These are phyloP conservation scores for Yamadazyma sp. DNA, from an alignment of 805 yeast genomes.

Conservation along the genomic window DNA sequence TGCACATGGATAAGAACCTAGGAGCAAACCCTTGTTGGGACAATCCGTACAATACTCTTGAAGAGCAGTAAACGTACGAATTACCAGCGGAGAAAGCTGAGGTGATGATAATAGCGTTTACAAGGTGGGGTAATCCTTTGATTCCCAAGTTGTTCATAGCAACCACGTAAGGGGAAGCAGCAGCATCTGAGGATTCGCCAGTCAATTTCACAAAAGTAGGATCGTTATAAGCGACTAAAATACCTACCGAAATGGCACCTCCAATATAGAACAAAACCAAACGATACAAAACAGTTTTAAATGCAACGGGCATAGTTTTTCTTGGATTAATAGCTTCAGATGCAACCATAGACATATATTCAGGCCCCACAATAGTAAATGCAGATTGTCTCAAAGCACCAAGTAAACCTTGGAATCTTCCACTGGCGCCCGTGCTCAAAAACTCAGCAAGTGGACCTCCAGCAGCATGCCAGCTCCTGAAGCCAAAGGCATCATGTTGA, in stretches of 20 bases:
- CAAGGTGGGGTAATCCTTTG: constrained; percentile 67
- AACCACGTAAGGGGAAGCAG: constrained; percentile 76
- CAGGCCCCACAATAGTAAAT: constrained; percentile 45
- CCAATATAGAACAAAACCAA: constrained; percentile 27
- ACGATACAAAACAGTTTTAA: constrained; percentile 53
- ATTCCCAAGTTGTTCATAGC: constrained; percentile 72
- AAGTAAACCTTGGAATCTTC: constrained; percentile 44
- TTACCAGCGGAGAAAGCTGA: constrained; percentile 85
- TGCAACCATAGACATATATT: constrained; percentile 44
- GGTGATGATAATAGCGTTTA: constrained; percentile 72
- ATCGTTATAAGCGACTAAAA: constrained; percentile 26
- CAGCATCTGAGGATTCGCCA: constrained; percentile 22
- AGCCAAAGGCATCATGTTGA: constrained; percentile 31
- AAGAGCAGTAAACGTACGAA: constrained; percentile 72
- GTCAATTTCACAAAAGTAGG: constrained; percentile 17
- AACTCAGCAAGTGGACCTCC: constrained; percentile 43
- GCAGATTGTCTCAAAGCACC: constrained; percentile 38
- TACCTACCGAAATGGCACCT: constrained; percentile 22
- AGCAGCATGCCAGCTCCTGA: constrained; percentile 32
- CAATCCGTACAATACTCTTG: constrained; percentile 65
- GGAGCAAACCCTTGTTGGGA: constrained; percentile 78
- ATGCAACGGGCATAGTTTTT: constrained; percentile 58
- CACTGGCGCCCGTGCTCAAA: constrained; percentile 35
- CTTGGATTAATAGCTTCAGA: constrained; percentile 61
- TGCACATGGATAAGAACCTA: constrained; percentile 56